Evolutionary conservation across 352 stramenopile genomes (phyloP).

Genomic region (Phytophthora fragariaefolia): DNA sequence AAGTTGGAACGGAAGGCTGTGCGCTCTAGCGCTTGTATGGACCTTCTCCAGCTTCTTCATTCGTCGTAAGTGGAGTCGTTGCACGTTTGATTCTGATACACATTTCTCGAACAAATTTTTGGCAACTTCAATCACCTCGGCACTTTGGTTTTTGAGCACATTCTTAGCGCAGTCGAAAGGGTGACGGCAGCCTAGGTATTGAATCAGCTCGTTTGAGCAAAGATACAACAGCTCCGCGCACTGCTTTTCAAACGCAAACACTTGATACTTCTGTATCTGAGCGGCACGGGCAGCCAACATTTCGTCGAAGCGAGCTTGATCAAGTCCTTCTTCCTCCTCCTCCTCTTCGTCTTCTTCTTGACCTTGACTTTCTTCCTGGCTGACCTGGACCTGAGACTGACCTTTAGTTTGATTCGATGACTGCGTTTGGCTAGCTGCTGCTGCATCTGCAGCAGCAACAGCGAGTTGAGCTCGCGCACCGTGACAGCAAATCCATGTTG

Average conservation of each 20-base stretch:
- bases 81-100: constrained; percentile 42
- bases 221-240: constrained; percentile 41
- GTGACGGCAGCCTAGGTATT: constrained; percentile 56
- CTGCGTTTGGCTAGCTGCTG: constrained; percentile 13
- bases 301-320: constrained; percentile 32
- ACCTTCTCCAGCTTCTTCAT: constrained; percentile 40
- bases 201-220: constrained; percentile 65
- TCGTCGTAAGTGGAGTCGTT: constrained; percentile 59
- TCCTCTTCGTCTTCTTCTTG: constrained; percentile 24
- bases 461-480: constrained; percentile 24
- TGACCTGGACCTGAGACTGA: constrained; percentile 10
- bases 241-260: constrained; percentile 58
- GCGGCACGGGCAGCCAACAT: constrained; percentile 32
- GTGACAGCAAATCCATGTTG: constrained; percentile 62
- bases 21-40: constrained; percentile 48
- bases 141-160: constrained; percentile 73
- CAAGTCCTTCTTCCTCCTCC: constrained; percentile 14
- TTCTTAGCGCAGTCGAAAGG: constrained; percentile 57
- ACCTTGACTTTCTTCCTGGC: constrained; percentile 15
- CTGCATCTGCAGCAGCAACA: constrained; percentile 21
- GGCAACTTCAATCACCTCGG: constrained; percentile 45
- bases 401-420: constrained; percentile 21
- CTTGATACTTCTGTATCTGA: constrained; percentile 44
- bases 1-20: constrained; percentile 72
- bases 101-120: constrained; percentile 44